Evolutionary conservation across 2,329 filamentous ascomycete species (phyloP).

Genomic region (Colletotrichum coccodes): DNA sequence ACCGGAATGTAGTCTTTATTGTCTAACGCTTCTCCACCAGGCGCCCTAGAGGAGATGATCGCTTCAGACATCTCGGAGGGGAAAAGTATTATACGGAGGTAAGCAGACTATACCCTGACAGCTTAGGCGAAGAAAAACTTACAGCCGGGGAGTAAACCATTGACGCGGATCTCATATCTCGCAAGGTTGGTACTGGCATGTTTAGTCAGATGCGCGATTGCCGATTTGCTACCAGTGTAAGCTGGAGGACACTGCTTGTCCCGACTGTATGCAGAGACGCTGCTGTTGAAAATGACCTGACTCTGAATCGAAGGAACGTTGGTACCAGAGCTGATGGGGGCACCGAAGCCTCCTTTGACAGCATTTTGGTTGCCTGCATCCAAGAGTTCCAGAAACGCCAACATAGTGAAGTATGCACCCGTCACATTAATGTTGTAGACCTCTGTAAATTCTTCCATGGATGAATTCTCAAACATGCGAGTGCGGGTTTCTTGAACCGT

Average conservation of each 20-base stretch:
- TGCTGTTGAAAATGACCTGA: neutral
- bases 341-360: neutral
- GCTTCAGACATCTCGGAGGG: neutral
- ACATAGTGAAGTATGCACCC: neutral
- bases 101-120: neutral
- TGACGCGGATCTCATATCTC: neutral
- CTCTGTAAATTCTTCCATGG: neutral
- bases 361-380: neutral
- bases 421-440: neutral
- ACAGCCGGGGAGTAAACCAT: neutral
- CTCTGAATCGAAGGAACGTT: neutral
- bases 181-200: neutral
- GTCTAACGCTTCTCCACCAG: neutral
- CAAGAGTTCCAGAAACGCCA: neutral
- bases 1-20: neutral
- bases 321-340: neutral
- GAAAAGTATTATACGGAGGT: neutral
- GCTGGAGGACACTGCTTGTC: neutral
- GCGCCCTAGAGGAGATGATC: neutral
- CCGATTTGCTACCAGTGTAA: neutral
- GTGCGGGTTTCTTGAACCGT: neutral
- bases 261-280: neutral
- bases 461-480: neutral
- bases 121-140: neutral
- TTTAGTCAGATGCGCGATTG: neutral